Percentiles rank a stretch among this genome's conserved stretches.
Conservation (phyloP, 2,329 filamentous ascomycete species). For the Magnaporthiopsis rhizophila region DNA sequence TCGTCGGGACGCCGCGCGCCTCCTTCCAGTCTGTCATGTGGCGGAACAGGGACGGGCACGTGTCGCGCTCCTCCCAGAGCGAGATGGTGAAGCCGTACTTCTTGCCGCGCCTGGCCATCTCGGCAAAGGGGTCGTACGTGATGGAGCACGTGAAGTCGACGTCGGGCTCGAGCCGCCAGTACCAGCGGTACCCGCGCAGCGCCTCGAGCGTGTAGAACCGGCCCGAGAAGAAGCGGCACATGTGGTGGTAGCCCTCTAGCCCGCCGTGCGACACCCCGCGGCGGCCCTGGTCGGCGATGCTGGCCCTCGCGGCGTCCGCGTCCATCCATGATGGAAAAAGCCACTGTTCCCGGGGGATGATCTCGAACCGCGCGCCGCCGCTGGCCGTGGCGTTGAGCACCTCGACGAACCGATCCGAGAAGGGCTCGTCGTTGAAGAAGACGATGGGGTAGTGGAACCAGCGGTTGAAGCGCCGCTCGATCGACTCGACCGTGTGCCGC, state of each 20-base stretch:
- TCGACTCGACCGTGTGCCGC: conserved; percentile 28
- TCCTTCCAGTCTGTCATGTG: conserved; percentile 33
- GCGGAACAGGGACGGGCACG: conserved; percentile 34
- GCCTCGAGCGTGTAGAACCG: conserved; percentile 35
- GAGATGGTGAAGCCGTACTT: conserved; percentile 37
- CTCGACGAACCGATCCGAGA: conserved; percentile 29
- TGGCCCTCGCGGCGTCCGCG: conserved; percentile 13
- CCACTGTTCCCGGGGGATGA: conserved; percentile 32
- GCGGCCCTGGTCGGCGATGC: conserved; percentile 20
- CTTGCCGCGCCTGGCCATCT: conserved; percentile 35
- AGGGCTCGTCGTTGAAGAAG: conserved; percentile 38
- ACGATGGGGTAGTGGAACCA: conserved; percentile 39
- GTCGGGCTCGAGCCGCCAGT: conserved; percentile 38
- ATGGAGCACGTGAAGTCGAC: conserved; percentile 36
- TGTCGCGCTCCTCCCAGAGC: conserved; percentile 32
- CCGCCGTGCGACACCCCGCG: conserved; percentile 29
- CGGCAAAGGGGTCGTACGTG: conserved; percentile 38
- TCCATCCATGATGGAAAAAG: conserved; percentile 27
- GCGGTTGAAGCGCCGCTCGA: conserved; percentile 36
- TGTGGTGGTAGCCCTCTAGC: conserved; percentile 32
- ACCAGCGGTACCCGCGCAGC: conserved; percentile 35
- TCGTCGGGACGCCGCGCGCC: conserved; percentile 23
- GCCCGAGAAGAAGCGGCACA: conserved; percentile 31
- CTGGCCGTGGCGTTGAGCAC: conserved; percentile 27
- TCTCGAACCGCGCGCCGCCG: conserved; percentile 32